These are phyloP conservation scores for Cryptosporidium andersoni DNA, from an alignment of 169 alveolate genomes.

Conservation along the genomic window DNA sequence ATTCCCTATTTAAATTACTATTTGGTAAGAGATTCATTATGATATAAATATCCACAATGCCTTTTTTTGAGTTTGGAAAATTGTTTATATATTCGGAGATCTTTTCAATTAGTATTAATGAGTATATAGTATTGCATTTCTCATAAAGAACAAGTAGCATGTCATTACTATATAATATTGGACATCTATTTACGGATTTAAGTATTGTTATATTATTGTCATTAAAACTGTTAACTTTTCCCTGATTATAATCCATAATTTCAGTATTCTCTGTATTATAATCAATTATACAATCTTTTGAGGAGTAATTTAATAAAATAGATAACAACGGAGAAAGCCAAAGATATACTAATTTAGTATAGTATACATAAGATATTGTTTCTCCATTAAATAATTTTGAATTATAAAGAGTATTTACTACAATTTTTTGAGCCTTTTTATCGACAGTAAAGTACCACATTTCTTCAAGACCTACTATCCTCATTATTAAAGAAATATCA, in stretches of 20 bases:
- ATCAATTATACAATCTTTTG: neutral
- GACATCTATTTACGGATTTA: no score
- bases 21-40: slow-evolving; percentile 45
- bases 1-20: slow-evolving; percentile 21
- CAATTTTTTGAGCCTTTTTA: neutral
- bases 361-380: slow-evolving; percentile 19
- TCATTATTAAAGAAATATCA: neutral
- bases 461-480: slow-evolving; percentile 20
- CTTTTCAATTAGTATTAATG: neutral
- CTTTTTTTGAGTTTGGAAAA: slow-evolving; percentile 14
- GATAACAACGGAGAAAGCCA: slow-evolving; percentile 13
- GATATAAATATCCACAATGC: slow-evolving; percentile 24
- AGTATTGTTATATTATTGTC: no score
- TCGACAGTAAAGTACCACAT: slow-evolving; percentile 15
- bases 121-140: no score
- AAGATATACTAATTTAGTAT: slow-evolving; percentile 31
- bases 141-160: no score
- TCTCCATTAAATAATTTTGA: slow-evolving; percentile 1
- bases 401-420: slow-evolving; percentile 2
- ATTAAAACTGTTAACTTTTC: no score
- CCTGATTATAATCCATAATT: no score
- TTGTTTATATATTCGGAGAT: neutral
- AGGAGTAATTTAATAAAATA: neutral
- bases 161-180: no score
- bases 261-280: no score